Base-by-base conservation (phyloP, 768 basidiomycete genomes). In the Rhodotorula diobovata region DNA sequence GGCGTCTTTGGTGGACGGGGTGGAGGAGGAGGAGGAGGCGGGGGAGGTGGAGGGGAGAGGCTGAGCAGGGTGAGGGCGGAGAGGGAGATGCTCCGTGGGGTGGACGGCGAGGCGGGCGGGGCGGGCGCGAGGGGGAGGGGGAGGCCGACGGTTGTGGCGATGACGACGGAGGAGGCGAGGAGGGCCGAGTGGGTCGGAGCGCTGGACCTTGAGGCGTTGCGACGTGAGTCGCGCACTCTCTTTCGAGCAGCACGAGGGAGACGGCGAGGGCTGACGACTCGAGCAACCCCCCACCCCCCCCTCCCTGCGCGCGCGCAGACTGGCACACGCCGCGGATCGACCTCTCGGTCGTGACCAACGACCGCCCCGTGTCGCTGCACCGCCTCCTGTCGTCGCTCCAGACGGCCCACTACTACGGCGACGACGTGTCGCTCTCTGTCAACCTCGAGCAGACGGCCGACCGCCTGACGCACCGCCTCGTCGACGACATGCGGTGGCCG, bases 371-470 rank as follows among this genome's bases (percentile, higher is more conserved):
- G 34, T 93, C 92, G 3, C 85, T 93, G 4, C 77, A 76, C 23
- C 87, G 91, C 20, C 83, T 93, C 0, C 78, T 93, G 18, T 69
- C 78, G 25, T 93, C 91, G 0, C 81, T 91, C 6, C 80, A 82
- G 20, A 78, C 73, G 9, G 85, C 86, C 11, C 81, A 83, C 48
- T 90, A 87, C 76, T 91, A 86, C 72, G 90, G 90, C 6, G 89
- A 92, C 79, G 78, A 77, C 25, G 79, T 90, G n/a, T 75, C 84
- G 68, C 75, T 92, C 28, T 84, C 87, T 8, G 81, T 93, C 69
- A 89, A 90, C 77, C 80, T 91, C 77, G 91, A 93, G 74, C 88
- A 90, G 77, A 86, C 88, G 10, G 84, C 88, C 28, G 89, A 90
- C 72, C 57, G 76, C 1, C 83, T 85, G 64, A 91, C 92, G 0